Percentiles rank a stretch among this genome's conserved stretches.
These are phyloP conservation scores for Sanghuangporus sanghuang DNA, from an alignment of 1,284 basidiomycete genomes.

Conservation along the genomic window DNA sequence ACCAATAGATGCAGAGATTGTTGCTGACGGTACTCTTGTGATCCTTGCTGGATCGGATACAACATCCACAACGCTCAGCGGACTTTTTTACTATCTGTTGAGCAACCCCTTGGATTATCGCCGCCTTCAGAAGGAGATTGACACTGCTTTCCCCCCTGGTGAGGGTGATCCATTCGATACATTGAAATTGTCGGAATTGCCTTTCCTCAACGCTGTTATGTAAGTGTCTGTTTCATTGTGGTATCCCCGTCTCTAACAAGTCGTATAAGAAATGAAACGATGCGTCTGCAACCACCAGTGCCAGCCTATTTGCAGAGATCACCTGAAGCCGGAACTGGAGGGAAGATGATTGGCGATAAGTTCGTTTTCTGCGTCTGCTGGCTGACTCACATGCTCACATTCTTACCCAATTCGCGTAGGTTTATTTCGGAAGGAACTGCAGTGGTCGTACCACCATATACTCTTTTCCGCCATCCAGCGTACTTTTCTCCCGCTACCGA, in stretches of 20 bases:
- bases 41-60: constrained; percentile 36
- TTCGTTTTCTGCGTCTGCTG: not conserved
- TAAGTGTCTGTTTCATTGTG: constrained; percentile 17
- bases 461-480: constrained; percentile 37
- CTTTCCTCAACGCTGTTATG: constrained; percentile 30
- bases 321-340: constrained; percentile 13
- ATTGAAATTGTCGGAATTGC: constrained; percentile 24
- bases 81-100: constrained; percentile 29
- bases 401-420: constrained; percentile 25
- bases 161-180: constrained; percentile 18
- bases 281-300: constrained; percentile 12
- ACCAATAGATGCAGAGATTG: constrained; percentile 23
- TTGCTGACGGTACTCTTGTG: constrained; percentile 30
- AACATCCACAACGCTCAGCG: constrained; percentile 28
- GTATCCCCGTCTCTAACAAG: not conserved
- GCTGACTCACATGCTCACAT: not conserved
- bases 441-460: constrained; percentile 42
- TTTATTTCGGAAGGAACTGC: constrained; percentile 46
- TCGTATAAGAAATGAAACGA: constrained; percentile 8
- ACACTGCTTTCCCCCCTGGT: constrained; percentile 21
- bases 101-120: constrained; percentile 25
- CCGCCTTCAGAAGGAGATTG: constrained; percentile 27
- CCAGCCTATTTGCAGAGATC: constrained; percentile 12
- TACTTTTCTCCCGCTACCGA: constrained; percentile 36
- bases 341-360: constrained; percentile 14